Base-by-base conservation (phyloP, 768 basidiomycete species). In the Mycena venus region DNA sequence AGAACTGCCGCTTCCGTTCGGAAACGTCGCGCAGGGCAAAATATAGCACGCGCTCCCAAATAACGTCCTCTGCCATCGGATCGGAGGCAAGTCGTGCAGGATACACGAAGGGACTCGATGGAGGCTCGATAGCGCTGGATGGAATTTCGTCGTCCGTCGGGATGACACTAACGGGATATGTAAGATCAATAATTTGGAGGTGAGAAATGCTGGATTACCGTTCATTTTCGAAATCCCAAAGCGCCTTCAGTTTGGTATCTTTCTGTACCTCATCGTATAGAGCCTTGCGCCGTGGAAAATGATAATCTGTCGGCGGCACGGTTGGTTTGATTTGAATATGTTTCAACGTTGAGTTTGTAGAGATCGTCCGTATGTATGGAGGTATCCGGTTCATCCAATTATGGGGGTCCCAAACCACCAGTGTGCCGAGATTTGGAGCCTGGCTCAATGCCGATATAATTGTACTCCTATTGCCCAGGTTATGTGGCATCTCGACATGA, bases 41-140 rank as follows among this genome's bases (percentile, higher is more conserved):
- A n/a, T 27, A 64, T 8, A 71, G 44, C 2, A 71, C 58, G 9
- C 70, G 70, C 40, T 53, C 56, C 70, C 70, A 71, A 29, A 70
- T 70, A 19, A 38, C 21, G 27, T 70, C 69, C 15, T 70, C 69
- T 32, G 17, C 27, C 10, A 7, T 38, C 7, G 51, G 53, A 44
- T 64, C 27, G 4, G 70, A 61, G 15, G 61, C 53, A 19, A 71
- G 70, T 27, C 27, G 51, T 10, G 31, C 29, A 29, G 62, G 70
- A n/a, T 44, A 56, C 4, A 64, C 23, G 53, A 58, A 58, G 5
- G 49, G 51, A 14, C 14, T 62, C n/a, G 40, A 29, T 27, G 29
- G 44, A 27, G 27, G 40, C n/a, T 11, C 34, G 15, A 49, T 4
- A 23, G 49, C 38, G 5, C 17, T 62, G n/a, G 14, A 5, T 29